phyloP scores from a whole-genome alignment of 345 rosid species.

The Draba incana region DNA sequence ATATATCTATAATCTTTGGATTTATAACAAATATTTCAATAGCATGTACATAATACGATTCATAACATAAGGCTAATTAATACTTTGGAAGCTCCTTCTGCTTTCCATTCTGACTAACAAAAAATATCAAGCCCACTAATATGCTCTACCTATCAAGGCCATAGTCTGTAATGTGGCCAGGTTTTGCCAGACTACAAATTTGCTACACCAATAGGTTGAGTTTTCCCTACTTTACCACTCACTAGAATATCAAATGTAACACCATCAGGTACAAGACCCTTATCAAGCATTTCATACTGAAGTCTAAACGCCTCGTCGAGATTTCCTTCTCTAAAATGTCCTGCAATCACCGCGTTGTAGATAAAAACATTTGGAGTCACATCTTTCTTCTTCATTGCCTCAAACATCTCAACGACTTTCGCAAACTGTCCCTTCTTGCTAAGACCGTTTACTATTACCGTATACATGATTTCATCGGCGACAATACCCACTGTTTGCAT shows the following conservation, averaged over 20 bases:
- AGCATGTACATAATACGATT: too few species aligned
- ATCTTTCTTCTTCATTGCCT: constrained; percentile 62
- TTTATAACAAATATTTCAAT: too few species aligned
- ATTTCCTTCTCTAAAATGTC: constrained; percentile 69
- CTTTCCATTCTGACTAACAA: too few species aligned
- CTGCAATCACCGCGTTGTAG: constrained; percentile 67
- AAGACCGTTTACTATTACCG: constrained; percentile 64
- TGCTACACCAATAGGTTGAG: constrained; percentile 41
- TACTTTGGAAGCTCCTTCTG: too few species aligned
- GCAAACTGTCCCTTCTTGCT: constrained; percentile 58
- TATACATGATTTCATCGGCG: constrained; percentile 55
- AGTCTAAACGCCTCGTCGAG: constrained; percentile 69
- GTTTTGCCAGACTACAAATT: constrained; percentile 25
- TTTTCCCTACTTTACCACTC: constrained; percentile 46
- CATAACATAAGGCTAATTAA: too few species aligned
- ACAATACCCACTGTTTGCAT: constrained; percentile 63
- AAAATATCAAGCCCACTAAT: too few species aligned
- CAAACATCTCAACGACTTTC: constrained; percentile 59
- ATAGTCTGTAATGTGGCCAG: neutral
- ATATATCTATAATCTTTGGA: too few species aligned
- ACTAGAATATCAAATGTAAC: constrained; percentile 70
- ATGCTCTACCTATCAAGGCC: too few species aligned
- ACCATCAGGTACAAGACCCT: constrained; percentile 69
- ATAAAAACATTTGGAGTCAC: constrained; percentile 62
- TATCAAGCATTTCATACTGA: constrained; percentile 86